phyloP scores from a whole-genome alignment of 2,329 filamentous ascomycete genomes.

The Cadophora sp. region DNA sequence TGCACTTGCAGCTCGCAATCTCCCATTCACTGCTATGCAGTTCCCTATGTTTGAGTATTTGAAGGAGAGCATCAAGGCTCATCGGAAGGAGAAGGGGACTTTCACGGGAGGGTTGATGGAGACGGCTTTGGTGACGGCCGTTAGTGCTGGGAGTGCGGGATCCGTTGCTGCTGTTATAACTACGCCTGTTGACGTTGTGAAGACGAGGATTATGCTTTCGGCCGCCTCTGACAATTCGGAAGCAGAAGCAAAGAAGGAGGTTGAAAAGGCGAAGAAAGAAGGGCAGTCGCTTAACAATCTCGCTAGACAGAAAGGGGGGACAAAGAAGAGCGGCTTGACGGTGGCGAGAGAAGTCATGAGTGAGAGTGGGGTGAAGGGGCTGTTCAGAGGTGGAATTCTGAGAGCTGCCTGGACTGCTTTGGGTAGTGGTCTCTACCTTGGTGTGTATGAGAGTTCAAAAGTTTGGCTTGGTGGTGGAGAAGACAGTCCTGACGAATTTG shows the following conservation, averaged over 20 bases:
- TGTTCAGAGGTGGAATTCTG: conserved; percentile 79
- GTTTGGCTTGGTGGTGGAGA: conserved; percentile 57
- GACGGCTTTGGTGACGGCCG: conserved; percentile 73
- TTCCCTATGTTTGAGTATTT: conserved; percentile 86
- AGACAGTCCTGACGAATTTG: conserved; percentile 10
- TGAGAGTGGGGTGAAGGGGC: conserved; percentile 72
- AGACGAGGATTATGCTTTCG: conserved; percentile 86
- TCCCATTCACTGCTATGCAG: conserved; percentile 87
- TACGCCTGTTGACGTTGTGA: conserved; percentile 88
- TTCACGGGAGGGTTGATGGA: conserved; percentile 58
- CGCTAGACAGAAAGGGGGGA: conserved; percentile 43
- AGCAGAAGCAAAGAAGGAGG: conserved; percentile 39
- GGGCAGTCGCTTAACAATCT: conserved; percentile 38
- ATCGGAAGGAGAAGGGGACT: conserved; percentile 47
- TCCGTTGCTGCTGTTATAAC: conserved; percentile 80
- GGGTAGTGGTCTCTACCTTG: conserved; percentile 83
- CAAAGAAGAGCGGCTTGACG: conserved; percentile 55
- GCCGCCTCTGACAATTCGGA: conserved; percentile 49
- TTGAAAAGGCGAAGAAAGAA: conserved; percentile 39
- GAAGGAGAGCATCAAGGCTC: conserved; percentile 58
- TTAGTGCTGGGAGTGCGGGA: conserved; percentile 77
- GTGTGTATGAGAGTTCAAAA: conserved; percentile 83
- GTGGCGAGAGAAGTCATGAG: conserved; percentile 70
- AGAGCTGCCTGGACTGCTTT: conserved; percentile 82
- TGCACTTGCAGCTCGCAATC: conserved; percentile 79